Base-by-base conservation (phyloP, 495 filamentous ascomycete genomes). In the Penicillium macrosclerotiorum region DNA sequence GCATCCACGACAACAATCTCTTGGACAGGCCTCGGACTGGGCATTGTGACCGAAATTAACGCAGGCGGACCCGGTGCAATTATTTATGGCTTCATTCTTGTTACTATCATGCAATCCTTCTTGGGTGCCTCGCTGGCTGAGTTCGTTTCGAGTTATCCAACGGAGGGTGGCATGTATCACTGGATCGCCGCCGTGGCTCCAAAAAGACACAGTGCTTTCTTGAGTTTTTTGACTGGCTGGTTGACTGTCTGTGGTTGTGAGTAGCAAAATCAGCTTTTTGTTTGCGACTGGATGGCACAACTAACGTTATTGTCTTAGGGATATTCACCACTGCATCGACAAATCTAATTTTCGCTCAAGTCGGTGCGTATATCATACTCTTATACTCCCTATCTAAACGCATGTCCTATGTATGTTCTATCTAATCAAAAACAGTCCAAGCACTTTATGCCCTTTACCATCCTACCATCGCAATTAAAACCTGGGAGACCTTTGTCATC, bases 261-360 rank as follows among this genome's bases (percentile, higher is more conserved):
- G 38, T 37, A 17, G 37, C 5, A 9, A 4, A 2, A 8, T 5
- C 8, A 8, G 19, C 25, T n/a, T 24, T 11, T n/a, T n/a, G n/a
- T n/a, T n/a, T n/a, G n/a, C n/a, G 2, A 30, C 14, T 24, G 20
- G 20, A 3, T 14, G 3, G 31, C 12, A 34, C 6, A 20, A n/a
- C n/a, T n/a, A n/a, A n/a, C n/a, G n/a, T n/a, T 29, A 0, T 5
- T 25, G 35, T 22, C 16, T 27, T 7, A 41, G 38, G 38, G 38
- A 41, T 41, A 14, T 41, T 41, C 16, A 41, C 38, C 9, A 41
- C 38, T 30, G 38, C 38, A 11, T 41, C 38, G 8, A 41, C 38
- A 1, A 41, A 41, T 30, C 25, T 41, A 6, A 41, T 41, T 17
- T 41, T 29, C 8, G 38, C 38, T n/a, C 13, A 27, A 30, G 25